These are phyloP conservation scores for Globisporangium cederbergense DNA, from an alignment of 352 stramenopile species.

Conservation along the genomic window DNA sequence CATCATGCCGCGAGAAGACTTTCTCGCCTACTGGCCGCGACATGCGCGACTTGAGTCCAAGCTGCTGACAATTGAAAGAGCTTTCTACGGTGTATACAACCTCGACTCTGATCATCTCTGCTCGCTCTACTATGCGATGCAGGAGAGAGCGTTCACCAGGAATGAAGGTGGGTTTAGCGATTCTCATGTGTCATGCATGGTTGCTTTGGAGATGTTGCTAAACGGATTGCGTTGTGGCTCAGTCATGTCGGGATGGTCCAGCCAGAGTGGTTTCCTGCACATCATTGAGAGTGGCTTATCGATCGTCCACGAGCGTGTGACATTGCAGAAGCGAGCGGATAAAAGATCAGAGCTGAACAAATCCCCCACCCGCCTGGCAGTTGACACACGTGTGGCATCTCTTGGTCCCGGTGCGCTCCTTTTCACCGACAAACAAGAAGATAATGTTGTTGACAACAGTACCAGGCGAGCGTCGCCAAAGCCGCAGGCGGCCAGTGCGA, in stretches of 20 bases:
- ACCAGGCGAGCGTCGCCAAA: background rate
- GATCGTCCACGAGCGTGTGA: constrained; percentile 43
- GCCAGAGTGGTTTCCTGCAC: constrained; percentile 25
- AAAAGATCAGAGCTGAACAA: constrained; percentile 9
- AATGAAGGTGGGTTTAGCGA: constrained; percentile 30
- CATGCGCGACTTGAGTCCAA: constrained; percentile 27
- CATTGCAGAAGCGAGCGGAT: constrained; percentile 23
- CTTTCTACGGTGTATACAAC: constrained; percentile 29
- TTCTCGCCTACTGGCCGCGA: constrained; percentile 31
- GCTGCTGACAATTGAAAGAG: constrained; percentile 24
- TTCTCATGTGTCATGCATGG: background rate
- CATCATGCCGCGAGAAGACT: constrained; percentile 33
- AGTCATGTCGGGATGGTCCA: constrained; percentile 34
- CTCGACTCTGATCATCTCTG: constrained; percentile 40
- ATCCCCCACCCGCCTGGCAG: constrained; percentile 22
- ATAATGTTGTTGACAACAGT: background rate
- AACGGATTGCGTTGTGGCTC: background rate
- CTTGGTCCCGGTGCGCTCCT: constrained; percentile 34
- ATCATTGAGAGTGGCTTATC: constrained; percentile 37
- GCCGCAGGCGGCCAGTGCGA: background rate
- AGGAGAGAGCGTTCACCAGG: constrained; percentile 30
- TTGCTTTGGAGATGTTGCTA: background rate
- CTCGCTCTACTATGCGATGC: constrained; percentile 39
- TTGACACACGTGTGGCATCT: constrained; percentile 39
- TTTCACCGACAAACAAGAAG: constrained; percentile 23